Evolutionary conservation across 2,329 filamentous ascomycete species (phyloP).

Genomic region (Botrytis medusae): DNA sequence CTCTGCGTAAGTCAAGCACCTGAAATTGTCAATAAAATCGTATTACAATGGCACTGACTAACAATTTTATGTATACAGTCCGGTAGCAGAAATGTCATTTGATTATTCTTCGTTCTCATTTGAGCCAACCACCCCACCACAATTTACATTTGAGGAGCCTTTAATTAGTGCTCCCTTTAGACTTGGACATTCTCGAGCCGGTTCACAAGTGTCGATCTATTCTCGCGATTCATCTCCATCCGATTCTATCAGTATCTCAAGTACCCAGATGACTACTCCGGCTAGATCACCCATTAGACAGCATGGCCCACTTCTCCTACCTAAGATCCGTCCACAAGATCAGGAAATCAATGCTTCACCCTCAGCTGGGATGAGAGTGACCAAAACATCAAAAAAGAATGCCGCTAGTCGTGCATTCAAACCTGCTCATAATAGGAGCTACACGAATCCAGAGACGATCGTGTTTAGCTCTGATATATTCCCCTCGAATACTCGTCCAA

Average conservation of each 20-base stretch:
- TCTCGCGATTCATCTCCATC: slow-evolving; percentile 64
- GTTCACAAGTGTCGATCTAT: slow-evolving; percentile 49
- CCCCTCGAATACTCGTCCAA: slow-evolving; percentile 35
- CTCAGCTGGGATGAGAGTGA: slow-evolving; percentile 47
- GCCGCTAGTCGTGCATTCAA: slow-evolving; percentile 42
- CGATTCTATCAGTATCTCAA: slow-evolving; percentile 55
- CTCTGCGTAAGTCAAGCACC: slow-evolving; percentile 31
- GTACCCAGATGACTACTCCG: slow-evolving; percentile 69
- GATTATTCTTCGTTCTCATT: slow-evolving; percentile 57
- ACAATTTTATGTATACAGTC: slow-evolving; percentile 44
- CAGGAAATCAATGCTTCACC: slow-evolving; percentile 66
- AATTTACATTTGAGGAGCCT: slow-evolving; percentile 56
- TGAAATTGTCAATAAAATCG: background rate
- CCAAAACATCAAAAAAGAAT: slow-evolving; percentile 45
- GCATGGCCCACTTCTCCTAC: slow-evolving; percentile 76
- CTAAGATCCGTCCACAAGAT: slow-evolving; percentile 84
- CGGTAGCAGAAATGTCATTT: slow-evolving; percentile 60
- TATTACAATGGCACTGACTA: slow-evolving; percentile 20
- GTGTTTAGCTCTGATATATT: slow-evolving; percentile 40
- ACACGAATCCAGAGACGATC: slow-evolving; percentile 59
- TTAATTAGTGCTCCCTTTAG: slow-evolving; percentile 55
- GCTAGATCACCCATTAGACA: slow-evolving; percentile 71
- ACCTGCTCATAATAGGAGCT: slow-evolving; percentile 56
- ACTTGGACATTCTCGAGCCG: slow-evolving; percentile 43
- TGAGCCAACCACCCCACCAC: slow-evolving; percentile 52